Base-by-base conservation (phyloP, 768 basidiomycete species). In the Hortiboletus campestris region DNA sequence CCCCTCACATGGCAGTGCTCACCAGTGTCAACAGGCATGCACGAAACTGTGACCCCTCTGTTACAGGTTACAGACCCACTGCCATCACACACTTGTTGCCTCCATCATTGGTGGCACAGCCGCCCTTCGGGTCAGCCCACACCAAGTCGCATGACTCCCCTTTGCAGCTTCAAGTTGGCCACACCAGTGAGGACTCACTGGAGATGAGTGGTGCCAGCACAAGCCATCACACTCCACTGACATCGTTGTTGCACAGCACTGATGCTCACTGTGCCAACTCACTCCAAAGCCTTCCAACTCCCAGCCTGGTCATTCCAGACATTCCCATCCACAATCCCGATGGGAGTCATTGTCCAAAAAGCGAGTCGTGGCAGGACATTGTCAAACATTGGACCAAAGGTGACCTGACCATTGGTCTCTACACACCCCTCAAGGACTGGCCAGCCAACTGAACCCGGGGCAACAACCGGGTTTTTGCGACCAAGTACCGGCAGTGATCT, bases 401-500 rank as follows among this genome's bases (percentile, higher is more conserved):
- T 1, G 34, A 17, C 11, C 57, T 53, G 0, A 22, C 20, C 3
- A 17, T 31, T 6, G 48, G 47, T 13, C 25, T 58, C 12, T 20
- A 51, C 19, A 47, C 42, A 4, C 52, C 57, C 12, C 52, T 58
- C 31, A 38, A 12, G 31, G 45, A 59, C 13, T 59, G 57, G 57
- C 53, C 53, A 4, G 14, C 29, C 11, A 10, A 32, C 4, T 51
- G 53, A 48, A 22, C 12, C 32, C 35, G 11, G n/a, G 54, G 49
- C 2, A 25, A 14, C 28, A 59, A 56, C 46, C 19, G 36, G 13
- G 4, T 46, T 14, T 56, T 59, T 4, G 25, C n/a, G 10, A 10
- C 13, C 5, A 59, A 59, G n/a, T 47, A 59, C 28, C 14, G 34
- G 17, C n/a, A 59, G n/a, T 28, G 20, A 11, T 32, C 45, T 5